These are phyloP conservation scores for Acanthamoeba royreba DNA, from an alignment of 208 protist genomes.

Conservation along the genomic window DNA sequence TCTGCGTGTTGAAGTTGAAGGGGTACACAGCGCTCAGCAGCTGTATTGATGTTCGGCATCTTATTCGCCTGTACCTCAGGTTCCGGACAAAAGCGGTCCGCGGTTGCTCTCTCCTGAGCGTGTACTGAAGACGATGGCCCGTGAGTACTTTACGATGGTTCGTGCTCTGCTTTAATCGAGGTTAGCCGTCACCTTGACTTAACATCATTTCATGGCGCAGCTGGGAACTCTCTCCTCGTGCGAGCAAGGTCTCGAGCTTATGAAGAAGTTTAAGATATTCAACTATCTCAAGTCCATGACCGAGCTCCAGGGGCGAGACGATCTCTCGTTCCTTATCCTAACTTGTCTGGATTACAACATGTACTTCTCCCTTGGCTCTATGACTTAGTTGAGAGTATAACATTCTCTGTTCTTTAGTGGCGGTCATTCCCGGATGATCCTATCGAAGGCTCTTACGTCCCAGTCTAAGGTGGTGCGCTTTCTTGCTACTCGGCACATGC, in stretches of 20 bases:
- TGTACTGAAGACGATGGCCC: slow-evolving; percentile 61
- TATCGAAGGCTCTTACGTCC: slow-evolving; percentile 23
- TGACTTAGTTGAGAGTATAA: too few relatives aligned
- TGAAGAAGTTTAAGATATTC: slow-evolving; percentile 58
- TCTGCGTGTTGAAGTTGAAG: slow-evolving; percentile 46
- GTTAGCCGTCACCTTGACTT: too few relatives aligned
- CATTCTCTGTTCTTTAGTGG: too few relatives aligned
- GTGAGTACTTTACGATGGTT: slow-evolving; percentile 69
- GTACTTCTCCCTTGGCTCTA: neutral
- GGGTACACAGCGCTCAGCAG: neutral
- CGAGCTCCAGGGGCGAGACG: slow-evolving; percentile 57
- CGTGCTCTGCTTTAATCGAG: neutral
- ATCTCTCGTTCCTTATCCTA: slow-evolving; percentile 61
- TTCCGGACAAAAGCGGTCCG: neutral
- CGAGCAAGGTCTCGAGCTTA: slow-evolving; percentile 48
- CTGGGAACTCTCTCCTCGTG: slow-evolving; percentile 19
- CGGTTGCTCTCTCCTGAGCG: slow-evolving; percentile 52
- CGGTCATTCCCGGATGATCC: slow-evolving; percentile 8
- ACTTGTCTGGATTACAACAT: slow-evolving; percentile 68
- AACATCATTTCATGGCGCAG: neutral
- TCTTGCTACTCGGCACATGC: slow-evolving; percentile 54
- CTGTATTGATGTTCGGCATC: neutral
- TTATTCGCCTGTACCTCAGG: neutral
- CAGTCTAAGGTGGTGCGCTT: slow-evolving; percentile 45
- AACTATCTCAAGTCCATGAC: slow-evolving; percentile 54